phyloP scores from a whole-genome alignment of 805 yeast species.

The Wickerhamomyces pijperi region DNA sequence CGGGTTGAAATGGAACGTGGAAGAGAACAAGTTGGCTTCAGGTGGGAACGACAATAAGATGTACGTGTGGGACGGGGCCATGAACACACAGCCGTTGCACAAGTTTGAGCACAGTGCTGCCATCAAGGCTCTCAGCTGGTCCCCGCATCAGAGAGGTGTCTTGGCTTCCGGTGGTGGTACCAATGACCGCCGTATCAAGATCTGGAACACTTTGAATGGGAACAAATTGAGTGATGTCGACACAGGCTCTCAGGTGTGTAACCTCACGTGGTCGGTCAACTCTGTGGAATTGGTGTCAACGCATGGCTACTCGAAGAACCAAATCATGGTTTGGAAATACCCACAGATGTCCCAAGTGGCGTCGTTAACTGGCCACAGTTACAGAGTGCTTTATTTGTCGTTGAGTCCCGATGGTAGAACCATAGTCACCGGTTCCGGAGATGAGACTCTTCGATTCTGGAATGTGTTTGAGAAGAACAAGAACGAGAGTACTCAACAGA shows the following conservation, averaged over 20 bases:
- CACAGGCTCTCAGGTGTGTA: conserved; percentile 95
- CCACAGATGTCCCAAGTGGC: conserved; percentile 88
- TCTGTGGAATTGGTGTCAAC: conserved; percentile 89
- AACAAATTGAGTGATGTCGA: conserved; percentile 66
- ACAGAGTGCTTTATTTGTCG: conserved; percentile 79
- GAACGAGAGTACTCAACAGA: conserved; percentile 43
- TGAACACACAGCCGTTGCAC: conserved; percentile 49
- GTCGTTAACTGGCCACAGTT: conserved; percentile 87
- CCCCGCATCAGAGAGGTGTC: conserved; percentile 91
- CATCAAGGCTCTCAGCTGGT: conserved; percentile 94
- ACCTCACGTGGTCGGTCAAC: conserved; percentile 84
- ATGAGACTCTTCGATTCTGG: conserved; percentile 94
- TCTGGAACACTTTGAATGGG: conserved; percentile 88
- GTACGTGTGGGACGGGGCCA: conserved; percentile 74
- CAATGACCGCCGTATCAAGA: conserved; percentile 78
- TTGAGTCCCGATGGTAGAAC: conserved; percentile 95
- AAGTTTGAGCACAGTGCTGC: conserved; percentile 89
- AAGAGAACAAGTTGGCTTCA: conserved; percentile 83
- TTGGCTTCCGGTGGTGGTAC: conserved; percentile 97
- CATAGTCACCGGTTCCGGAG: conserved; percentile 97
- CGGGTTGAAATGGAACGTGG: conserved; percentile 88
- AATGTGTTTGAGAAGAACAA: conserved; percentile 77
- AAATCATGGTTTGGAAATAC: conserved; percentile 88
- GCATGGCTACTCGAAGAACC: conserved; percentile 88
- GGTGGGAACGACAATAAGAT: conserved; percentile 93